Evolutionary conservation across 164 flowering plant genomes (phyloP).

Genomic region (Nymphaea colorata): DNA sequence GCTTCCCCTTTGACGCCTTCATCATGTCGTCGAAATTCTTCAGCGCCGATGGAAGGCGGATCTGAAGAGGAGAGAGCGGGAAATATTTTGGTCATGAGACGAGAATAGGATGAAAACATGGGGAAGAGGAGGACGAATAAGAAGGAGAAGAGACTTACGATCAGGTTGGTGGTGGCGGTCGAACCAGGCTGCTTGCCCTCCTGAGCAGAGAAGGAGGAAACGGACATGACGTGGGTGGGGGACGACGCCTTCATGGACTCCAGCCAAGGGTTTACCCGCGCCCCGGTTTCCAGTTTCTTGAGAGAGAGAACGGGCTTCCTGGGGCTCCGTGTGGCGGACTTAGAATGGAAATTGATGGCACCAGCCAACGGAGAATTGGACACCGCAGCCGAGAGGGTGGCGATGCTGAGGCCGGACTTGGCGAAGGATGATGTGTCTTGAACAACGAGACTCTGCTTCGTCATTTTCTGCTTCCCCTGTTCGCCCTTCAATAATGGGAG

Average conservation of each 20-base stretch:
- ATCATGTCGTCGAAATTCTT: conserved; percentile 59
- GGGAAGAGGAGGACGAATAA: not conserved
- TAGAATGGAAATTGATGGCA: not conserved
- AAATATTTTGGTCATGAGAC: not conserved
- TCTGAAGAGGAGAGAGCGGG: conserved; percentile 17
- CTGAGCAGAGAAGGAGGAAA: conserved; percentile 6
- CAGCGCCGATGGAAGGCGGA: conserved; percentile 64
- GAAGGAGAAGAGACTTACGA: not conserved
- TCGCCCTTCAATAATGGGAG: not conserved
- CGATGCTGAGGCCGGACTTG: conserved; percentile 18
- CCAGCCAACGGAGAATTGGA: conserved; percentile 8
- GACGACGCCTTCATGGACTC: conserved; percentile 83
- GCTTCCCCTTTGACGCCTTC: conserved; percentile 59
- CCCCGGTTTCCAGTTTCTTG: conserved; percentile 32
- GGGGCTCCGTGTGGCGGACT: conserved; percentile 14
- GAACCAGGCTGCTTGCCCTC: not conserved
- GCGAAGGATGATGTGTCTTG: conserved; percentile 13
- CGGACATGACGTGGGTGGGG: conserved; percentile 50
- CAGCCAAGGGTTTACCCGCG: conserved; percentile 41
- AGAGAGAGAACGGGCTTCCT: conserved; percentile 10
- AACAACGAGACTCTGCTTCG: conserved; percentile 45
- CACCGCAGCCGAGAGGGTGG: conserved; percentile 15
- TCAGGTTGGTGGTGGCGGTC: not conserved
- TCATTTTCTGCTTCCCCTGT: conserved; percentile 64
- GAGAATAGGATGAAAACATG: not conserved